A percentile compares a stretch with the other conserved stretches of the same genome.
Evolutionary conservation across 352 stramenopile genomes (phyloP).

Genomic region (Pythium rishiriense): DNA sequence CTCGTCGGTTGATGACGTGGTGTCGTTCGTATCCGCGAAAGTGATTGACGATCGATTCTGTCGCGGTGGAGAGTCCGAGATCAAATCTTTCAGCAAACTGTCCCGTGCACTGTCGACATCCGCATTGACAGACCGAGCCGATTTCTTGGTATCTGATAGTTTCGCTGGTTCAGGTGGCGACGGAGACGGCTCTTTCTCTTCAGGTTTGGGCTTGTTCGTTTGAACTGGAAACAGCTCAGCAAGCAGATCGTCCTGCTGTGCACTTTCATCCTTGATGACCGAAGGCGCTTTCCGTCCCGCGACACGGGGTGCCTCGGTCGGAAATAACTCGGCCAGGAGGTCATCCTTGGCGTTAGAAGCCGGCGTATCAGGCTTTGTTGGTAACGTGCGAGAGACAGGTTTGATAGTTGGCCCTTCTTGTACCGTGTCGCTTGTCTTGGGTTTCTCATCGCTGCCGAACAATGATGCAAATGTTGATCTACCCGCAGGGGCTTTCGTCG

Average conservation of each 20-base stretch:
- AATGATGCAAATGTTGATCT: conserved; percentile 28
- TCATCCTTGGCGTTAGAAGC: conserved; percentile 16
- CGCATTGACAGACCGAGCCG: not conserved
- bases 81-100: conserved; percentile 55
- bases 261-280: conserved; percentile 14
- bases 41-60: conserved; percentile 12
- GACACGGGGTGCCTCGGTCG: not conserved
- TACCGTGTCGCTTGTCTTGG: not conserved
- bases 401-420: not conserved
- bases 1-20: not conserved
- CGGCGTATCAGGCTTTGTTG: not conserved
- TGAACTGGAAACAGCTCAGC: conserved; percentile 25
- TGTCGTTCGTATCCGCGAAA: not conserved
- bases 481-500: not conserved
- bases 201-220: not conserved
- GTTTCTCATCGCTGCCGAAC: conserved; percentile 19
- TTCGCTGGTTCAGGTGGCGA: not conserved
- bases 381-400: conserved; percentile 6
- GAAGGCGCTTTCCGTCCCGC: not conserved
- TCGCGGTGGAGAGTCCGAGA: conserved; percentile 41
- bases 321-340: conserved; percentile 24
- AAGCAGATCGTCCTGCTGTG: conserved; percentile 28
- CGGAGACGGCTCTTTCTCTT: not conserved
- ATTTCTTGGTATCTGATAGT: not conserved
- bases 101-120: conserved; percentile 39